A percentile compares a stretch with the other conserved stretches of the same genome.
Conservation (phyloP, 2,329 filamentous ascomycete genomes). For the Alternaria rosae region DNA sequence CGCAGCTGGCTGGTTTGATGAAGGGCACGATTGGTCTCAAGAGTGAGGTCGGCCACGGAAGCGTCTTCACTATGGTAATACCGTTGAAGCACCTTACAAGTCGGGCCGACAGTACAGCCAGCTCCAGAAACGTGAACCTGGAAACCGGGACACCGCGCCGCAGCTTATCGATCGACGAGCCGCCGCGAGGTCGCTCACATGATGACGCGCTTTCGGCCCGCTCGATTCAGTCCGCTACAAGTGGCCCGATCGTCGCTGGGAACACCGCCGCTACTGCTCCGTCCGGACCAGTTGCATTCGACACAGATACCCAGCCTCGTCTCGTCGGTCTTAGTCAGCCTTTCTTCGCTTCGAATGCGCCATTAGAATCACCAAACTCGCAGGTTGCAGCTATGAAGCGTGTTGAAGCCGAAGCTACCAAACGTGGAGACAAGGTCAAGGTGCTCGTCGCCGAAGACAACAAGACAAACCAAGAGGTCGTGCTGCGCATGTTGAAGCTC, state of each 20-base stretch:
- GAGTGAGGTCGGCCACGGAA: slow-evolving; percentile 76
- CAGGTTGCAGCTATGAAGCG: slow-evolving; percentile 71
- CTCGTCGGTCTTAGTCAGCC: slow-evolving; percentile 83
- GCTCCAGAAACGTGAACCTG: slow-evolving; percentile 42
- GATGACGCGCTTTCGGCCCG: slow-evolving; percentile 44
- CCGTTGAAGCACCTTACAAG: slow-evolving; percentile 80
- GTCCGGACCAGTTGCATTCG: slow-evolving; percentile 52
- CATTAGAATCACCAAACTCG: slow-evolving; percentile 62
- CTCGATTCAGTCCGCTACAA: slow-evolving; percentile 44
- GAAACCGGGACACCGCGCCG: slow-evolving; percentile 34
- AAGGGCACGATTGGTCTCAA: slow-evolving; percentile 75
- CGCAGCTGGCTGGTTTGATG: slow-evolving; percentile 85
- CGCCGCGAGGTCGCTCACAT: slow-evolving; percentile 21
- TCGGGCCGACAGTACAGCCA: slow-evolving; percentile 63
- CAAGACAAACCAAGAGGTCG: slow-evolving; percentile 57
- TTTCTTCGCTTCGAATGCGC: slow-evolving; percentile 69
- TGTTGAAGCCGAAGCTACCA: slow-evolving; percentile 67
- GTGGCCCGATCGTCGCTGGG: slow-evolving; percentile 23
- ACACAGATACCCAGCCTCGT: slow-evolving; percentile 74
- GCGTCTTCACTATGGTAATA: slow-evolving; percentile 82
- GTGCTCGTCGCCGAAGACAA: slow-evolving; percentile 88
- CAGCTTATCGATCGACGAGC: slow-evolving; percentile 39
- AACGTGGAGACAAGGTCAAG: slow-evolving; percentile 68
- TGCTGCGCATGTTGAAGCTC: slow-evolving; percentile 73
- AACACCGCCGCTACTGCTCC: slow-evolving; percentile 20